Conservation (phyloP, 169 alveolate species). For the Plasmodium fragile region DNA sequence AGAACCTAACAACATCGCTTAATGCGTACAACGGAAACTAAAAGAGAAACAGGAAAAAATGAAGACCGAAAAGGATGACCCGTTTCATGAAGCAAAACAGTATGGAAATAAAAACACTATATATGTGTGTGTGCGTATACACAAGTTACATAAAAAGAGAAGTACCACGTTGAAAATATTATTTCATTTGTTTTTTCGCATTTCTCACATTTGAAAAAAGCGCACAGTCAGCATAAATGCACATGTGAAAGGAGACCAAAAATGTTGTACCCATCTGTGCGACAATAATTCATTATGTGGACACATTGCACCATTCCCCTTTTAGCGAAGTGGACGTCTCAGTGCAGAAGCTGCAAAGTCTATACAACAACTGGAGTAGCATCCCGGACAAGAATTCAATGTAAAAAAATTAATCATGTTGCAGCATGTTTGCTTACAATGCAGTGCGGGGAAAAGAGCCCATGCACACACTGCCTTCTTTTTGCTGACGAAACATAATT, state of each 20-base stretch:
- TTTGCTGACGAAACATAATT: neutral
- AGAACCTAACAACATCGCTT: neutral
- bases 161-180: neutral
- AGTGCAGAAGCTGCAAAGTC: conserved; percentile 31
- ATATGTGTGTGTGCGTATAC: neutral
- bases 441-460: neutral
- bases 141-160: neutral
- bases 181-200: neutral
- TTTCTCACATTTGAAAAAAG: neutral
- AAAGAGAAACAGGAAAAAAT: conserved; percentile 22
- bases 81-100: conserved; percentile 74
- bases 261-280: neutral
- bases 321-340: conserved; percentile 71
- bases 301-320: neutral
- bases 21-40: neutral
- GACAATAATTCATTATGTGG: neutral
- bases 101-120: conserved; percentile 16
- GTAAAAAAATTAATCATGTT: neutral
- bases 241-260: neutral
- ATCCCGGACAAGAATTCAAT: conserved; percentile 61
- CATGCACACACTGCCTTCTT: neutral
- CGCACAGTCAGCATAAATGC: neutral
- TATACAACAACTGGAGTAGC: conserved; percentile 61
- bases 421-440: neutral
- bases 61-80: conserved; percentile 41